These are phyloP conservation scores for Colletotrichum truncatum DNA, from an alignment of 2,329 filamentous ascomycete species.

Conservation along the genomic window DNA sequence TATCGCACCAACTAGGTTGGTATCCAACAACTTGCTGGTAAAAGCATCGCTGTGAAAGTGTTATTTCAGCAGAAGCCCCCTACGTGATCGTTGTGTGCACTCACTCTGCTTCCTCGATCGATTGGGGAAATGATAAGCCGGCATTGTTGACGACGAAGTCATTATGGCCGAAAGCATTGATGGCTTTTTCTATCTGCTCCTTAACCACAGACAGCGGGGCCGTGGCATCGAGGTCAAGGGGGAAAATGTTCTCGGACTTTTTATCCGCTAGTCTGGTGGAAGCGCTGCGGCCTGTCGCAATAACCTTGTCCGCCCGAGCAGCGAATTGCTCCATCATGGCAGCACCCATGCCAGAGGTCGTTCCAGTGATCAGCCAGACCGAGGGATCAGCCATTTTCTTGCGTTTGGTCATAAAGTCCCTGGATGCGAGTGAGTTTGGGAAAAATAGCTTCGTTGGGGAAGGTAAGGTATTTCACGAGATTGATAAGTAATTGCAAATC, in stretches of 20 bases:
- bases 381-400: conserved; percentile 35
- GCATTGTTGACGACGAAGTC: conserved; percentile 36
- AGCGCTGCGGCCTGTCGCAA: conserved; percentile 55
- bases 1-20: conserved; percentile 39
- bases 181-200: conserved; percentile 49
- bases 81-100: no score
- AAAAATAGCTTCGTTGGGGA: no score
- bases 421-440: no score
- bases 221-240: conserved; percentile 48
- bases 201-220: conserved; percentile 38
- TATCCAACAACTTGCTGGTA: conserved; percentile 38
- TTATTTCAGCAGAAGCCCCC: no score
- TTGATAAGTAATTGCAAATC: no score
- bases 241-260: conserved; percentile 40
- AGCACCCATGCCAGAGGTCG: conserved; percentile 39
- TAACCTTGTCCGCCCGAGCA: conserved; percentile 51
- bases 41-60: conserved; percentile 39
- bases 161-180: conserved; percentile 53
- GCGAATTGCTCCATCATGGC: conserved; percentile 50
- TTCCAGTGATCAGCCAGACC: conserved; percentile 46
- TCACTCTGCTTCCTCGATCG: conserved; percentile 43
- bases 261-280: conserved; percentile 53
- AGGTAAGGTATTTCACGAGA: no score
- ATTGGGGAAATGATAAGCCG: conserved; percentile 28
- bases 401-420: no score